Percentiles rank a stretch among this genome's conserved stretches.
Evolutionary conservation across 148 eudicot genomes (phyloP).

Genomic region (Diospyros kaki): DNA sequence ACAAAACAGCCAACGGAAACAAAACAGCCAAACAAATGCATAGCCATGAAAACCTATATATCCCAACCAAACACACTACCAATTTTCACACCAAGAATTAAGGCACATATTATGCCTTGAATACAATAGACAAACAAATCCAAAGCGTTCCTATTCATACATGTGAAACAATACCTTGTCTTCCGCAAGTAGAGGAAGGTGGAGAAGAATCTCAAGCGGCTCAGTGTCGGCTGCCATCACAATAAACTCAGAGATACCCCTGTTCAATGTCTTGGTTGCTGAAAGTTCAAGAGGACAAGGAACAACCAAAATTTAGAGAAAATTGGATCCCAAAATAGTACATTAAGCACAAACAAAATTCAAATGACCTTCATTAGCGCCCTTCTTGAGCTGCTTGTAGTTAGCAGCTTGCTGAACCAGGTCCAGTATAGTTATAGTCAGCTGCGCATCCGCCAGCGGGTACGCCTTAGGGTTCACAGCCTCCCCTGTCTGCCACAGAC

Average conservation of each 20-base stretch:
- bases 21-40: too few species aligned
- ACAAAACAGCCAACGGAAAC: too few species aligned
- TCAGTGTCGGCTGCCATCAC: constrained; percentile 81
- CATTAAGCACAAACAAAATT: too few species aligned
- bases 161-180: constrained; percentile 44
- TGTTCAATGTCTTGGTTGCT: constrained; percentile 71
- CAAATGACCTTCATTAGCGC: not conserved
- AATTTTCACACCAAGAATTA: not conserved
- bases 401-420: constrained; percentile 84
- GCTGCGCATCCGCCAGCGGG: constrained; percentile 74
- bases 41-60: too few species aligned
- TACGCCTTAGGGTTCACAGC: constrained; percentile 81
- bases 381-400: constrained; percentile 42
- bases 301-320: not conserved
- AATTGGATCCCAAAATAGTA: not conserved
- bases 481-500: constrained; percentile 34
- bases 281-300: constrained; percentile 13
- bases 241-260: constrained; percentile 70
- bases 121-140: too few species aligned
- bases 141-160: not conserved
- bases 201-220: constrained; percentile 73
- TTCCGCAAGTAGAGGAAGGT: constrained; percentile 69
- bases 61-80: too few species aligned
- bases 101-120: not conserved
- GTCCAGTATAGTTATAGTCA: constrained; percentile 65